Conservation (phyloP, 208 protist genomes). For the Jaenimonas drosophilae region DNA sequence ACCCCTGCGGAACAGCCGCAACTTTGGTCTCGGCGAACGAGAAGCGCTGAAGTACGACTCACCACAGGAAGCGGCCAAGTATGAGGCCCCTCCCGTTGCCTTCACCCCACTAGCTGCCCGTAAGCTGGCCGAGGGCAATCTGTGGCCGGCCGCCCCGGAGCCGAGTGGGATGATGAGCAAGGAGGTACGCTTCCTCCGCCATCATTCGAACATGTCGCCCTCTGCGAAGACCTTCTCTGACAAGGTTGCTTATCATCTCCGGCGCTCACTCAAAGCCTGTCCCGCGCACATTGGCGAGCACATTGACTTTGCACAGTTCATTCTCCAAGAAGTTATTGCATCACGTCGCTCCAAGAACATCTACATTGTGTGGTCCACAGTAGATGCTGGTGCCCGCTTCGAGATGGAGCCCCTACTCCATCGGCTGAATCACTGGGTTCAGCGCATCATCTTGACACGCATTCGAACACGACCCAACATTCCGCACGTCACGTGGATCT, state of each 20-base stretch:
- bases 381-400: slow-evolving; percentile 77
- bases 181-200: slow-evolving; percentile 65
- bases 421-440: slow-evolving; percentile 83
- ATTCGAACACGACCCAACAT: slow-evolving; percentile 80
- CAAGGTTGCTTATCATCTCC: slow-evolving; percentile 80
- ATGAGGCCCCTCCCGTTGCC: slow-evolving; percentile 55
- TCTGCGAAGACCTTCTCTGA: slow-evolving; percentile 68
- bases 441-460: slow-evolving; percentile 63
- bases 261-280: slow-evolving; percentile 71
- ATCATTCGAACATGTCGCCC: slow-evolving; percentile 80
- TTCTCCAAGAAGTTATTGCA: slow-evolving; percentile 79
- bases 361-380: slow-evolving; percentile 88
- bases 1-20: slow-evolving; percentile 72
- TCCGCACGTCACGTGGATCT: slow-evolving; percentile 80
- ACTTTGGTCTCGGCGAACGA: slow-evolving; percentile 73
- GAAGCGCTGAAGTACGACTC: slow-evolving; percentile 77
- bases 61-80: slow-evolving; percentile 47
- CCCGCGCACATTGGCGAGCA: slow-evolving; percentile 77
- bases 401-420: slow-evolving; percentile 78
- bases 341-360: slow-evolving; percentile 79
- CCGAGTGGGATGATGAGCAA: slow-evolving; percentile 72
- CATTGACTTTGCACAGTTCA: slow-evolving; percentile 88
- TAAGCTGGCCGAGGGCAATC: slow-evolving; percentile 74
- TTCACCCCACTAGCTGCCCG: slow-evolving; percentile 75
- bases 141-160: slow-evolving; percentile 79